Evolutionary conservation across 768 basidiomycete genomes (phyloP).

Genomic region (Boletellus ananiceps): DNA sequence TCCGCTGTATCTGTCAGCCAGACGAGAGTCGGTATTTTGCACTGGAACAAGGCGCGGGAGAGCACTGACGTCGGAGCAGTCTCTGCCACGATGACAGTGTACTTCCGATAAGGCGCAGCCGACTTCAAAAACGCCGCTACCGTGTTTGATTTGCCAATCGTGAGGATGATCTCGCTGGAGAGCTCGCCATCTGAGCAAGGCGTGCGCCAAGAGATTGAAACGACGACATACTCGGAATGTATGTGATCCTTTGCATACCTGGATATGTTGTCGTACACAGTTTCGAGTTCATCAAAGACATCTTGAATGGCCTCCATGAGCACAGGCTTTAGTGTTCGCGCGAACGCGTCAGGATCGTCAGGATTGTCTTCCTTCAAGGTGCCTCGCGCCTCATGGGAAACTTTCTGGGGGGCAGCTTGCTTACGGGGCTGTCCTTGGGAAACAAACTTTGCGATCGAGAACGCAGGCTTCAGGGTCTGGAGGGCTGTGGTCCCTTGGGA

Average conservation of each 20-base stretch:
- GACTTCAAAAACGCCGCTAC: constrained; percentile 92
- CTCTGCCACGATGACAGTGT: constrained; percentile 94
- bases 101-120: constrained; percentile 85
- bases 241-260: constrained; percentile 95
- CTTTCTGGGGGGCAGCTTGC: constrained; percentile 39
- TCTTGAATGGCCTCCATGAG: constrained; percentile 97
- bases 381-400: constrained; percentile 44
- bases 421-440: constrained; percentile 65
- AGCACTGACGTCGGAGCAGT: constrained; percentile 82
- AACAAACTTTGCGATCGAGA: constrained; percentile 83
- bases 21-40: background rate
- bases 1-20: constrained; percentile 64
- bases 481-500: constrained; percentile 43
- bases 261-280: constrained; percentile 90
- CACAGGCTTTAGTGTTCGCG: constrained; percentile 79
- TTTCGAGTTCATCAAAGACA: constrained; percentile 92
- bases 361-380: constrained; percentile 65
- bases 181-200: background rate
- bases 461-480: constrained; percentile 38
- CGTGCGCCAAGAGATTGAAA: background rate
- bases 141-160: constrained; percentile 90
- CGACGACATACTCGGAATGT: constrained; percentile 82
- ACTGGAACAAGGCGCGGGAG: background rate
- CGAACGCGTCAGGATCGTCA: constrained; percentile 76
- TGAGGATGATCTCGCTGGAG: constrained; percentile 86